phyloP scores from a whole-genome alignment of 441 rosid species.

The Erodium moschatum region DNA sequence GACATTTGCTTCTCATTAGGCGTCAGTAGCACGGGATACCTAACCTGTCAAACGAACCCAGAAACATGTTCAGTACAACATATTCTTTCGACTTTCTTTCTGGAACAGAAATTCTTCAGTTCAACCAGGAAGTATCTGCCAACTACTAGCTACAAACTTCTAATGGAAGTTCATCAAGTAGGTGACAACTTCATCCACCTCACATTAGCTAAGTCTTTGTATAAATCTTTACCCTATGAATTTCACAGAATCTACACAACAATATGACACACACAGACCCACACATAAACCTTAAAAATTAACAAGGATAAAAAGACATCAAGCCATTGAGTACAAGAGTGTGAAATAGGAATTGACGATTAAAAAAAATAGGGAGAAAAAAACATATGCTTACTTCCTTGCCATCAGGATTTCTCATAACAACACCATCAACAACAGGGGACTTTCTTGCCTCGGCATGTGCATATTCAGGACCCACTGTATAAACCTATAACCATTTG shows the following conservation, averaged over 20 bases:
- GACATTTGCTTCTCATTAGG: slow-evolving; percentile 99
- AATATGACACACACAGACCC: not conserved
- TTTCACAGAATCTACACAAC: not conserved
- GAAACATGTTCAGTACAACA: slow-evolving; percentile 7
- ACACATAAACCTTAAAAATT: too few species aligned
- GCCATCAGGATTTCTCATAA: slow-evolving; percentile 96
- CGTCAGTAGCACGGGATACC: slow-evolving; percentile 96
- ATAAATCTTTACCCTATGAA: not conserved
- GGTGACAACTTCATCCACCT: not conserved
- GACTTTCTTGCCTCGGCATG: slow-evolving; percentile 99
- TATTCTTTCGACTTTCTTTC: not conserved
- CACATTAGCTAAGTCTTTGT: not conserved
- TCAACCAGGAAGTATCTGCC: slow-evolving; percentile 6
- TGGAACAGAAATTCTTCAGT: not conserved
- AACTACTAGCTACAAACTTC: not conserved
- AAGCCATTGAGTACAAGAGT: not conserved
- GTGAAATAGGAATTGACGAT: not conserved
- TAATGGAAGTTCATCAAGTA: not conserved
- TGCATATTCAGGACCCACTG: slow-evolving; percentile 99
- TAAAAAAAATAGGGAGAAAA: not conserved
- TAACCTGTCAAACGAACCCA: slow-evolving; percentile 49
- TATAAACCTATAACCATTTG: slow-evolving; percentile 61
- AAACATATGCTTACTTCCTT: slow-evolving; percentile 67
- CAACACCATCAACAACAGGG: slow-evolving; percentile 99
- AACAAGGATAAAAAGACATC: too few species aligned